Evolutionary conservation across 306 rosid genomes (phyloP).

Genomic region (Leucaena leucocephala): DNA sequence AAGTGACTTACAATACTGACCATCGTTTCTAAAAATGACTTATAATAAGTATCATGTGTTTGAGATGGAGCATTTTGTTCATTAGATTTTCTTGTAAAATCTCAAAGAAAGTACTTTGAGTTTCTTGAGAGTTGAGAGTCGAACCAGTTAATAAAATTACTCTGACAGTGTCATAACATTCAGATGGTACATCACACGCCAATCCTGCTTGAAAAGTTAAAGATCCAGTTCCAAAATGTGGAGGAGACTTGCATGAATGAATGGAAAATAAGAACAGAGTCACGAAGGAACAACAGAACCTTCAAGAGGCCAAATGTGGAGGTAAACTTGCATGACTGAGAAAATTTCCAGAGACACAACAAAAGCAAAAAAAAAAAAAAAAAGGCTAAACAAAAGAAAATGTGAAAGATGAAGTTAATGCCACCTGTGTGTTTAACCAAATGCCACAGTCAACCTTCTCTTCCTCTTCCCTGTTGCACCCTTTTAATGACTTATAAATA

Average conservation of each 20-base stretch:
- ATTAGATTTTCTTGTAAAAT: neutral
- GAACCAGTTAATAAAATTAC: neutral
- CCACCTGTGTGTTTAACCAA: conserved; percentile 49
- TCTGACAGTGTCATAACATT: neutral
- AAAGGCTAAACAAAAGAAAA: neutral
- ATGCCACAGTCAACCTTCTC: conserved; percentile 50
- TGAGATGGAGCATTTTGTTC: neutral
- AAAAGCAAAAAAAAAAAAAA: neutral
- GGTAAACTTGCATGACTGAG: conserved; percentile 18
- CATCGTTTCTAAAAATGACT: too few species aligned
- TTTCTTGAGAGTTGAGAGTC: neutral
- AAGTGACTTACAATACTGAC: too few species aligned
- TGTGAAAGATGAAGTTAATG: conserved; percentile 40
- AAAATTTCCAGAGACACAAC: neutral
- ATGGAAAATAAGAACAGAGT: neutral
- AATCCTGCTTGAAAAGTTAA: neutral
- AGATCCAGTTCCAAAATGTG: neutral
- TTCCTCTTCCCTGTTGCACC: neutral
- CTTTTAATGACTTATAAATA: conserved; percentile 43
- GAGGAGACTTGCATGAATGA: conserved; percentile 21
- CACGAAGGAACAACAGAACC: neutral
- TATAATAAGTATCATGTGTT: too few species aligned
- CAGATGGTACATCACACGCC: neutral
- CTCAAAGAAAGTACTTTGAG: neutral
- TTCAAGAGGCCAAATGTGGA: neutral